Evolutionary conservation across 2,329 filamentous ascomycete species (phyloP).

Genomic region (Fusarium sororula): DNA sequence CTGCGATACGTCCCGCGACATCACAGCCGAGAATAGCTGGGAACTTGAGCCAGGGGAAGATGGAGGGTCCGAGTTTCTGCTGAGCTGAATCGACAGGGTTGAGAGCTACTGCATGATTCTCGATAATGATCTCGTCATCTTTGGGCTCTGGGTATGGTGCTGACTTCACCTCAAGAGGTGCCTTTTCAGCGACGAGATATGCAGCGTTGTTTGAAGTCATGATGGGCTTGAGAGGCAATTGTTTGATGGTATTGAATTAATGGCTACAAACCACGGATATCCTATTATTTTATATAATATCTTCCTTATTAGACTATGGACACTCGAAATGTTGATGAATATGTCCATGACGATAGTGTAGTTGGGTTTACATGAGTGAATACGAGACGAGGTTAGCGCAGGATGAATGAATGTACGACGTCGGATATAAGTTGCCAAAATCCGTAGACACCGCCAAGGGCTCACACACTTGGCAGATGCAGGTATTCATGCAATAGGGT

Average conservation of each 20-base stretch:
- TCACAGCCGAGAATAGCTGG: slow-evolving; percentile 12
- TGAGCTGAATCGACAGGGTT: slow-evolving; percentile 12
- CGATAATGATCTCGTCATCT: slow-evolving; percentile 1
- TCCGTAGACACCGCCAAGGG: background rate
- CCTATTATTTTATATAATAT: background rate
- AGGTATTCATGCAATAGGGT: background rate
- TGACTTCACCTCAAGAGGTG: background rate
- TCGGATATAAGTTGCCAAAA: slow-evolving; percentile 15
- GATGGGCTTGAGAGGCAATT: background rate
- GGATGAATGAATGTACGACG: background rate
- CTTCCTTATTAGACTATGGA: background rate
- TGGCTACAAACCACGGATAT: background rate
- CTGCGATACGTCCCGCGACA: slow-evolving; percentile 1
- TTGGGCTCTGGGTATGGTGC: background rate
- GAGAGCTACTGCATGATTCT: slow-evolving; percentile 4
- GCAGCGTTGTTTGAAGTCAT: slow-evolving; percentile 11
- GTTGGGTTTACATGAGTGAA: background rate
- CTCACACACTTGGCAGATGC: background rate
- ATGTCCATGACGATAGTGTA: background rate
- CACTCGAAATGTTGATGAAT: background rate
- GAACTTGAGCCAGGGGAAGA: slow-evolving; percentile 18
- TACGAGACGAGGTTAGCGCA: slow-evolving; percentile 13
- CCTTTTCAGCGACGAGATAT: background rate
- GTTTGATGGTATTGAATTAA: no score
- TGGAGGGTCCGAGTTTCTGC: slow-evolving; percentile 1